Evolutionary conservation across 768 basidiomycete species (phyloP).

Genomic region (Leccinum uliginosum): DNA sequence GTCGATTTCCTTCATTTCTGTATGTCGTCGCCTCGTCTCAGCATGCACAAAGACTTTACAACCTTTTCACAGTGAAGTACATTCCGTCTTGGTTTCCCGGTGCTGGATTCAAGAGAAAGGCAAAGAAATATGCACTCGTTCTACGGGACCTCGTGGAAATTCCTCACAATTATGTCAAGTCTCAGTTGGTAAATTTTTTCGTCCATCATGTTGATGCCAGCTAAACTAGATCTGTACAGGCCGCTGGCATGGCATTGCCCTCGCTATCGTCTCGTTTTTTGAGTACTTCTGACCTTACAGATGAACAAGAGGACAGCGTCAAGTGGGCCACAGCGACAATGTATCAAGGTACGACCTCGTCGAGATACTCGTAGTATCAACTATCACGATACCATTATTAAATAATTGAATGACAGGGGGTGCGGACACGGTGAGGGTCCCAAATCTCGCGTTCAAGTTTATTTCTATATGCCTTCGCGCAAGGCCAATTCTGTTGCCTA

Average conservation of each 20-base stretch:
- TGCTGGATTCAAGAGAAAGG: conserved; percentile 14
- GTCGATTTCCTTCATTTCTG: conserved; percentile 19
- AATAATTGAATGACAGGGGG: conserved; percentile 12
- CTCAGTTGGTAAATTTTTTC: conserved; percentile 15
- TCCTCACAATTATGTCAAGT: conserved; percentile 9
- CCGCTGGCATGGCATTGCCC: conserved; percentile 12
- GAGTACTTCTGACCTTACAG: conserved; percentile 4
- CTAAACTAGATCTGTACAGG: conserved; percentile 2
- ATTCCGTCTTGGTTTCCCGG: conserved; percentile 22
- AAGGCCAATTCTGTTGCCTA: conserved; percentile 13
- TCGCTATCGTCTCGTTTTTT: conserved; percentile 15
- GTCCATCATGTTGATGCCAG: neutral
- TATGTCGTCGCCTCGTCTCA: neutral
- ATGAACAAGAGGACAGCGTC: conserved; percentile 13
- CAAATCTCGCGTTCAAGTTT: neutral
- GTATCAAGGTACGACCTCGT: conserved; percentile 8
- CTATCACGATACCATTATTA: neutral
- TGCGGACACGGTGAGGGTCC: conserved; percentile 15
- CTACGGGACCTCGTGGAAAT: conserved; percentile 3
- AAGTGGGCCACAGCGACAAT: conserved; percentile 17
- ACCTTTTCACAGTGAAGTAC: conserved; percentile 20
- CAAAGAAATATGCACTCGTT: conserved; percentile 9
- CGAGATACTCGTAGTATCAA: neutral
- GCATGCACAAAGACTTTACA: neutral
- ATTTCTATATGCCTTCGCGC: neutral